A percentile compares a stretch with the other conserved stretches of the same genome.
Evolutionary conservation across 805 yeast genomes (phyloP).

Genomic region (Wickerhamomyces rabaulensis): DNA sequence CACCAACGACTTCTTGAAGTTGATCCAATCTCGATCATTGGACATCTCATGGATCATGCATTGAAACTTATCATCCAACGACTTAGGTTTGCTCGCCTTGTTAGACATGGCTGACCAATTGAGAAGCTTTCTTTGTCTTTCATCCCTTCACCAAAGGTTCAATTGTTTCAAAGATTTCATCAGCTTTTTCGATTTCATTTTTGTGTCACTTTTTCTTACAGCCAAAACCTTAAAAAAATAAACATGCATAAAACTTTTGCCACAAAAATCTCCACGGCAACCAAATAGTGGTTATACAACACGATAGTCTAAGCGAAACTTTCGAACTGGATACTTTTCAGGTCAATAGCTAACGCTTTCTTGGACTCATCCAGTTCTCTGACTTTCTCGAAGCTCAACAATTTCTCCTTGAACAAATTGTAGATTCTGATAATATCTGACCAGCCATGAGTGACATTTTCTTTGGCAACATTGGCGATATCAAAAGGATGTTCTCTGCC

Average conservation of each 20-base stretch:
- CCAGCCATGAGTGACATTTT: conserved; percentile 1
- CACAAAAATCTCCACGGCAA: too few relatives aligned
- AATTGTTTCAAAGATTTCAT: background rate
- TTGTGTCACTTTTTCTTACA: conserved; percentile 1
- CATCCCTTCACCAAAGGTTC: background rate
- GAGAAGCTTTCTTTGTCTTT: background rate
- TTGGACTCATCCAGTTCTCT: too few relatives aligned
- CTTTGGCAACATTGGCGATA: background rate
- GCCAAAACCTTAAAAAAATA: too few relatives aligned
- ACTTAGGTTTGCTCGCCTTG: background rate
- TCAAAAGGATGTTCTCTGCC: conserved; percentile 24
- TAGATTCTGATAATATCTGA: background rate
- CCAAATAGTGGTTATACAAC: too few relatives aligned
- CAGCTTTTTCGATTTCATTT: background rate
- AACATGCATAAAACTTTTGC: too few relatives aligned
- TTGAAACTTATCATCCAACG: conserved; percentile 14
- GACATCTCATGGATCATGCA: conserved; percentile 21
- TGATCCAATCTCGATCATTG: conserved; percentile 22
- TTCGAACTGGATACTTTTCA: too few relatives aligned
- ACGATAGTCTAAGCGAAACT: too few relatives aligned
- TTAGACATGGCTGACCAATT: background rate
- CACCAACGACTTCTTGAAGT: conserved; percentile 63
- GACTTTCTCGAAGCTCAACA: too few relatives aligned
- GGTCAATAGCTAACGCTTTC: too few relatives aligned
- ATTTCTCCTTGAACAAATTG: too few relatives aligned